These are phyloP conservation scores for Epichloe baconii DNA, from an alignment of 2,329 filamentous ascomycete species.

Conservation along the genomic window DNA sequence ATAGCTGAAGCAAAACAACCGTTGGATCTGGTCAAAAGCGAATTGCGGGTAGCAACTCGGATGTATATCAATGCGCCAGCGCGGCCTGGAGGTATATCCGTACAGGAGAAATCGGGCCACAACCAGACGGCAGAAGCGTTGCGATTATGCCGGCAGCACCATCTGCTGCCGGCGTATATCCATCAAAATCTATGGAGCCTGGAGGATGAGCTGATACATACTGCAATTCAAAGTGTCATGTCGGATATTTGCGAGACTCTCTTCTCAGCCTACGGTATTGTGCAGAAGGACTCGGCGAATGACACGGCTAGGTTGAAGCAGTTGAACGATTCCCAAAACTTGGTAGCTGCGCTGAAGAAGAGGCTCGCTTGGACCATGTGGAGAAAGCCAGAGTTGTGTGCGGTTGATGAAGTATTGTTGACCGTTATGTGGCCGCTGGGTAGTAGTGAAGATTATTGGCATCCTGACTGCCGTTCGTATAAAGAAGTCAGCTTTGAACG, in stretches of 20 bases:
- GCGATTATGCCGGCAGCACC: slow-evolving; percentile 32
- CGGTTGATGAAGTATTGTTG: slow-evolving; percentile 40
- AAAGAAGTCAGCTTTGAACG: slow-evolving; percentile 11
- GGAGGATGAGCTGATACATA: slow-evolving; percentile 31
- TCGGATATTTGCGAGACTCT: slow-evolving; percentile 24
- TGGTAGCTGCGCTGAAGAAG: slow-evolving; percentile 22
- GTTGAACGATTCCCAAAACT: neutral
- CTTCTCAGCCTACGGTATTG: slow-evolving; percentile 8
- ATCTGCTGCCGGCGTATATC: slow-evolving; percentile 20
- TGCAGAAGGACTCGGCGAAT: neutral
- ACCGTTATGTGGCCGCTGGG: slow-evolving; percentile 55
- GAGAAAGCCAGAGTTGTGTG: slow-evolving; percentile 43
- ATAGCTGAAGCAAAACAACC: slow-evolving; percentile 20
- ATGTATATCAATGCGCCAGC: slow-evolving; percentile 24
- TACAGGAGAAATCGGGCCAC: slow-evolving; percentile 7
- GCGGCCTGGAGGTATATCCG: slow-evolving; percentile 11
- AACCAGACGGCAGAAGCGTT: slow-evolving; percentile 25
- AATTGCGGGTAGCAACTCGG: slow-evolving; percentile 11
- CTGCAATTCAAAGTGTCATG: slow-evolving; percentile 27
- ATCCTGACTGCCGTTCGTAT: slow-evolving; percentile 19
- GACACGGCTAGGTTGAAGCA: neutral
- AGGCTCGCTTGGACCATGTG: slow-evolving; percentile 47
- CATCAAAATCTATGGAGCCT: slow-evolving; percentile 18
- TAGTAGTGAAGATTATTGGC: slow-evolving; percentile 36
- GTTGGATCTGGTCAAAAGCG: slow-evolving; percentile 16